Base-by-base conservation (phyloP, 1,139 yeast species). In the Williopsis jadinii region DNA sequence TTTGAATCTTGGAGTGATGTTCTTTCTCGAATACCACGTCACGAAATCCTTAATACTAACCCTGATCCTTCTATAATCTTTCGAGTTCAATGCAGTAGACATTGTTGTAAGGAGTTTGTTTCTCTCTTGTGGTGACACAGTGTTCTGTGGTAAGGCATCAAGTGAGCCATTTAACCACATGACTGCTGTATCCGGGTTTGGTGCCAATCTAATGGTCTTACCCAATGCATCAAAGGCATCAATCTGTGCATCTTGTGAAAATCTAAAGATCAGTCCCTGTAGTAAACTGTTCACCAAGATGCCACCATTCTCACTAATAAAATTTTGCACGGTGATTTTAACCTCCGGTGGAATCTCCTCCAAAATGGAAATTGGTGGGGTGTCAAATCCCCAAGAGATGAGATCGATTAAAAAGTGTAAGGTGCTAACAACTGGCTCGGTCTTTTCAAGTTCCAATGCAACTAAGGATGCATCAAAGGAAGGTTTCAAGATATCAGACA, bases 1-100 rank as follows among this genome's bases (percentile, higher is more conserved):
- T 15, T 43, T 42, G 40, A 62, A 49, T 57, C 84, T 68, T 28
- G 84, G 76, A 9, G 72, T 70, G 32, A 83, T 71, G 54, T 86
- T 84, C 59, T 88, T 82, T 53, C 96, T 73, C 26, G 84, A 70
- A 61, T 87, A 90, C 86, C 95, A 84, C 42, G 73, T 75, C 33
- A 86, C 77, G 57, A 88, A 90, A 57, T 83, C 94, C 54, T 77
- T 74, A 41, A 88, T 64, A 39, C 84, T 73, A 6, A 77, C 66
- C 54, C 95, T 74, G 30, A 86, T 79, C 53, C 86, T 72, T 59
- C 94, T 75, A 58, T 71, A 79, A 61, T 87, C 94, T 53, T 77
- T 82, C 34, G 82, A 79, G 34, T 68, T 72, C 38, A 87, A 63
- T 0, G 95, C 85, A 11, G 69, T 68, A 12, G 71, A 68, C 5